phyloP scores from a whole-genome alignment of 805 yeast species.

The Nakazawaea ishiwadae region DNA sequence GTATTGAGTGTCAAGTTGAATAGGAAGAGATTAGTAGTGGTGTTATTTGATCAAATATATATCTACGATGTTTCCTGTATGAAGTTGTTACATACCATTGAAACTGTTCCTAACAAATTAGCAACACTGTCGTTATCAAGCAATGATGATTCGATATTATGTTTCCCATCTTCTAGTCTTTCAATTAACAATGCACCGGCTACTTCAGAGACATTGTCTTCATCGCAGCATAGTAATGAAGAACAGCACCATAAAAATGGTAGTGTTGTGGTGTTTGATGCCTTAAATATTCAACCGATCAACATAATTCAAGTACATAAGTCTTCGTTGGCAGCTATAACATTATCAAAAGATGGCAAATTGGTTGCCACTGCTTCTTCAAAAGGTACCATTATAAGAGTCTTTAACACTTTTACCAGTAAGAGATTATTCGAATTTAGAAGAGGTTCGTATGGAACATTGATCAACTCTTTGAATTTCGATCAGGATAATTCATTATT shows the following conservation, averaged over 20 bases:
- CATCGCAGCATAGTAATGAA: not conserved
- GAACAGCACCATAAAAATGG: slow-evolving; percentile 32
- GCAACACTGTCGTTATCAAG: slow-evolving; percentile 28
- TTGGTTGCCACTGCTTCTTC: slow-evolving; percentile 84
- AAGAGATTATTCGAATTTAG: slow-evolving; percentile 66
- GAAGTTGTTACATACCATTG: slow-evolving; percentile 70
- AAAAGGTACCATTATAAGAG: slow-evolving; percentile 85
- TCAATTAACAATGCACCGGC: not conserved
- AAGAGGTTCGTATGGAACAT: slow-evolving; percentile 82
- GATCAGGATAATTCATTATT: slow-evolving; percentile 64
- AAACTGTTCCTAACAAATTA: slow-evolving; percentile 38
- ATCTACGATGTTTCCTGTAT: slow-evolving; percentile 90
- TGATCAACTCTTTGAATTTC: slow-evolving; percentile 71
- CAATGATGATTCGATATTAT: slow-evolving; percentile 44
- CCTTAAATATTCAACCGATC: slow-evolving; percentile 65
- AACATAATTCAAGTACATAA: slow-evolving; percentile 86
- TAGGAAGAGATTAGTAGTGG: slow-evolving; percentile 74
- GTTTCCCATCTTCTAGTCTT: slow-evolving; percentile 46
- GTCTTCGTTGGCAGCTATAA: slow-evolving; percentile 61
- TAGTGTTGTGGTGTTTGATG: slow-evolving; percentile 75
- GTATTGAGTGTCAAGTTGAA: slow-evolving; percentile 73
- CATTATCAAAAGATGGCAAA: slow-evolving; percentile 71
- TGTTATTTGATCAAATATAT: slow-evolving; percentile 74
- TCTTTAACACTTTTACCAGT: slow-evolving; percentile 68
- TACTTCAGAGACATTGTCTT: not conserved